Evolutionary conservation across 23 red algal genomes (phyloP), one percentile per base, ranked within the genome.

Genomic region (Gracilaria domingensis): DNA sequence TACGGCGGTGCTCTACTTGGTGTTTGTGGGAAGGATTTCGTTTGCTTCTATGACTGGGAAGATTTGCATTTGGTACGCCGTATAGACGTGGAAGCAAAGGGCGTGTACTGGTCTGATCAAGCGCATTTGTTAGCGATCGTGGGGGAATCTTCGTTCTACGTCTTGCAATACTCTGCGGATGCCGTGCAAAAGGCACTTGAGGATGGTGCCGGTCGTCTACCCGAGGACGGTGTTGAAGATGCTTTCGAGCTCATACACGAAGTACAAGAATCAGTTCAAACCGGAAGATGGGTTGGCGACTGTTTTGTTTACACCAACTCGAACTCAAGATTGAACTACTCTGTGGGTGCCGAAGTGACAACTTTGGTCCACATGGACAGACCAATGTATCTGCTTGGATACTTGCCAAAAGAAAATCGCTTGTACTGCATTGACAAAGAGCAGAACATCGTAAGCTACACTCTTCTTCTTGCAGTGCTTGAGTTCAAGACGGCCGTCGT

Each of bases 1-100:
- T 98, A 79, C 47, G 97, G 97, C 12, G 97, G 97, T 23, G 83
- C 91, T 11, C 73, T 98, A 0, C 74, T 98, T 39, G 93, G 93
- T 12, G 85, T 98, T 6, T 75, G 84, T 34, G 91, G 93, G 60
- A 88, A 83, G 23, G 97, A 98, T 21, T 98, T 95, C 57, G 65
- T 98, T 14, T 95, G 93, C 45, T 98, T 98, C 55, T 98, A 96
- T 83, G 97, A 98, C 48, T 98, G 97, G 97, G 88, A 95, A 38
- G 81, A 93, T 60, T 80, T 98, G 42, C 94, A 93, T 14, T 80
- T 98, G 21, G 91, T 98, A 24, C 90, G 93, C 47, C 91, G 97
- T 13, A 93, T 98, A 18, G 97, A 98, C 58, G 94, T 98, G 20
- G 91, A 91, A 29, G 85, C 97, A 16, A 78, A 69, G 12, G 79